Percentiles rank a stretch among this genome's conserved stretches.
These are phyloP conservation scores for Colletotrichum tabaci DNA, from an alignment of 2,329 filamentous ascomycete genomes.

Conservation along the genomic window DNA sequence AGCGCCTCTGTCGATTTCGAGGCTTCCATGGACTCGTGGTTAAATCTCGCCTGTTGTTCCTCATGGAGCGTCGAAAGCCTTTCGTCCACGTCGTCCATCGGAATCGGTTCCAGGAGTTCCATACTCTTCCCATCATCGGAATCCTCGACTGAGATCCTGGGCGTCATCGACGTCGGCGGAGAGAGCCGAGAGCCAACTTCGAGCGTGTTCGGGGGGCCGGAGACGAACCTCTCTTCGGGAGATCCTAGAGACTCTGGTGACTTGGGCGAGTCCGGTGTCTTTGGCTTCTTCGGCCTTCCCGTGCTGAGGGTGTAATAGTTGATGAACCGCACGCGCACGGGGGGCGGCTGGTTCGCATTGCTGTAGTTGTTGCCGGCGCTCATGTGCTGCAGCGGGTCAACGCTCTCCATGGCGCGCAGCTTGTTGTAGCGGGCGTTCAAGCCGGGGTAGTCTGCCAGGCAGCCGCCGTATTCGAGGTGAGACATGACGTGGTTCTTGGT, in stretches of 20 bases:
- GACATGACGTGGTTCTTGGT: slow-evolving; percentile 82
- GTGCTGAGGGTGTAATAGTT: slow-evolving; percentile 94
- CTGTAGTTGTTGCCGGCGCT: slow-evolving; percentile 42
- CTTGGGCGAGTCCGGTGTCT: slow-evolving; percentile 45
- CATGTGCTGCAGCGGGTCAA: slow-evolving; percentile 66
- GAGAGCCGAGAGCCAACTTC: slow-evolving; percentile 29
- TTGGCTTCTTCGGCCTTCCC: slow-evolving; percentile 73
- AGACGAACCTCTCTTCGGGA: background rate
- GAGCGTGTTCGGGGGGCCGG: background rate
- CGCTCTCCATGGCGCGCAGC: slow-evolving; percentile 80
- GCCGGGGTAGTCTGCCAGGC: slow-evolving; percentile 81
- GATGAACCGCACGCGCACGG: slow-evolving; percentile 79
- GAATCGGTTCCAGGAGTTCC: slow-evolving; percentile 20
- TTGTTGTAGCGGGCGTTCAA: slow-evolving; percentile 79
- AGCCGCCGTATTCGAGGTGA: slow-evolving; percentile 86
- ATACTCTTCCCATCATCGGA: slow-evolving; percentile 52
- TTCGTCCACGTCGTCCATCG: slow-evolving; percentile 20
- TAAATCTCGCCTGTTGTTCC: slow-evolving; percentile 15
- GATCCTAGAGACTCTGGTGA: slow-evolving; percentile 19
- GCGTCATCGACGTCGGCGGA: slow-evolving; percentile 48
- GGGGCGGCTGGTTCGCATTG: slow-evolving; percentile 49
- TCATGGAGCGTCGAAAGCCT: slow-evolving; percentile 31
- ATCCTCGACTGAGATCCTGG: slow-evolving; percentile 62
- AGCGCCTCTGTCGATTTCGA: background rate
- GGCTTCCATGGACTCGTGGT: background rate